Conservation (phyloP, 495 filamentous ascomycete genomes). For the Annulohypoxylon bovei region DNA sequence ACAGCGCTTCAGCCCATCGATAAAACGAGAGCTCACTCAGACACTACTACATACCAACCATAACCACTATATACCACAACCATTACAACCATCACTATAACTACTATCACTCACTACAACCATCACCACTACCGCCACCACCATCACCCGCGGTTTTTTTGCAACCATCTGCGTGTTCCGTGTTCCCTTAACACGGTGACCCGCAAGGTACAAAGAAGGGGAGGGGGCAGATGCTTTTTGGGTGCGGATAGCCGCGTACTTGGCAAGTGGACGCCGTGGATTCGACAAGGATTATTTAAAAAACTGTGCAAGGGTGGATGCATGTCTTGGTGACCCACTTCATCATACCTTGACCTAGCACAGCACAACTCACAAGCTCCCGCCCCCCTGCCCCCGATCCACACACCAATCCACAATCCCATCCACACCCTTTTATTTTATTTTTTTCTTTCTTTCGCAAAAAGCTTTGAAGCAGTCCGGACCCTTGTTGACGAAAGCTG, state of each 20-base stretch:
- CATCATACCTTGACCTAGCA: slow-evolving; percentile 34
- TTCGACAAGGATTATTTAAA: slow-evolving; percentile 34
- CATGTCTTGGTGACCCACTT: slow-evolving; percentile 31
- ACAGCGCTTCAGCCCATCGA: neutral
- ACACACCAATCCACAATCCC: neutral
- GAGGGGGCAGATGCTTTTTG: slow-evolving; percentile 14
- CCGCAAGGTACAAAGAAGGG: slow-evolving; percentile 38
- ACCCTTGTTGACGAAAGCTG: slow-evolving; percentile 39
- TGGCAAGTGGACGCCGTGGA: slow-evolving; percentile 38
- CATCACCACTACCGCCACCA: neutral
- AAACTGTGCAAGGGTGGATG: slow-evolving; percentile 32
- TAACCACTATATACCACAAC: too few relatives aligned
- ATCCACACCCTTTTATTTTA: slow-evolving; percentile 15
- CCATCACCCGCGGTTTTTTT: neutral
- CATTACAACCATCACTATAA: neutral
- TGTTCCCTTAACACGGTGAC: slow-evolving; percentile 29
- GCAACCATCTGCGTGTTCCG: slow-evolving; percentile 20
- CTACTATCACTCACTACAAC: neutral
- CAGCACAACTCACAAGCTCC: slow-evolving; percentile 42
- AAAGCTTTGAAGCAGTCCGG: slow-evolving; percentile 36
- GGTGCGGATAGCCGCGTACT: slow-evolving; percentile 41
- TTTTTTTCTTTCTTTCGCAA: neutral
- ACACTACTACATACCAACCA: neutral
- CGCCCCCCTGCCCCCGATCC: slow-evolving; percentile 22
- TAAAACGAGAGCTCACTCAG: neutral